These are phyloP conservation scores for Mortierella sp. DNA, from an alignment of 371 early-diverging fungal species.

Conservation along the genomic window DNA sequence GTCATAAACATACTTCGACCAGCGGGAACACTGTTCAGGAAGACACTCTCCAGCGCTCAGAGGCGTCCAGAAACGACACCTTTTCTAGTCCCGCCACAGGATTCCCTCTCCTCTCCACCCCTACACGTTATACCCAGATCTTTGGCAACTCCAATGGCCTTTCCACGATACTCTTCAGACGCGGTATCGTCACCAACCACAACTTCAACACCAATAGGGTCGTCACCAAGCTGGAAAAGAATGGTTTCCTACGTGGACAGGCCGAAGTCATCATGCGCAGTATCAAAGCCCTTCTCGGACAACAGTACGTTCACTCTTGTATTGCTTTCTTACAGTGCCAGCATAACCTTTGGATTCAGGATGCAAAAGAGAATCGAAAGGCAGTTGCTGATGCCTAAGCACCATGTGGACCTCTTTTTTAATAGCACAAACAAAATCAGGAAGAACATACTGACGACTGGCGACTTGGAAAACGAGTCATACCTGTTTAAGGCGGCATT, in stretches of 20 bases:
- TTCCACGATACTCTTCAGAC: constrained; percentile 23
- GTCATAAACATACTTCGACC: constrained; percentile 26
- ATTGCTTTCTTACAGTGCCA: neutral
- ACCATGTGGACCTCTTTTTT: constrained; percentile 8
- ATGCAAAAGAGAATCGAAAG: neutral
- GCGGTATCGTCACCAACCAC: constrained; percentile 61
- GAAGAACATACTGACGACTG: constrained; percentile 64
- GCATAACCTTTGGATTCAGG: constrained; percentile 8
- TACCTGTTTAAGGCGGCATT: constrained; percentile 86
- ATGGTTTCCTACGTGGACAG: constrained; percentile 78
- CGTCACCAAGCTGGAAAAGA: constrained; percentile 71
- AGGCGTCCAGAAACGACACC: constrained; percentile 8
- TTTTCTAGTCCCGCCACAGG: neutral
- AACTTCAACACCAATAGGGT: constrained; percentile 82
- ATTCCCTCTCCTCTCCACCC: constrained; percentile 28
- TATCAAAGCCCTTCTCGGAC: constrained; percentile 66
- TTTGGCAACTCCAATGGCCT: constrained; percentile 15
- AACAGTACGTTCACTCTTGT: constrained; percentile 28
- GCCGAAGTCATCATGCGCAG: constrained; percentile 82
- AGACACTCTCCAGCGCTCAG: constrained; percentile 18
- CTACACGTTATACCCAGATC: constrained; percentile 47
- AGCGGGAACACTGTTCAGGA: constrained; percentile 29
- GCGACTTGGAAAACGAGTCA: constrained; percentile 75
- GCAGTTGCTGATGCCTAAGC: neutral
- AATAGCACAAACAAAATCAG: constrained; percentile 53